Evolutionary conservation across 495 filamentous ascomycete species (phyloP).

Genomic region (Monascus purpureus): DNA sequence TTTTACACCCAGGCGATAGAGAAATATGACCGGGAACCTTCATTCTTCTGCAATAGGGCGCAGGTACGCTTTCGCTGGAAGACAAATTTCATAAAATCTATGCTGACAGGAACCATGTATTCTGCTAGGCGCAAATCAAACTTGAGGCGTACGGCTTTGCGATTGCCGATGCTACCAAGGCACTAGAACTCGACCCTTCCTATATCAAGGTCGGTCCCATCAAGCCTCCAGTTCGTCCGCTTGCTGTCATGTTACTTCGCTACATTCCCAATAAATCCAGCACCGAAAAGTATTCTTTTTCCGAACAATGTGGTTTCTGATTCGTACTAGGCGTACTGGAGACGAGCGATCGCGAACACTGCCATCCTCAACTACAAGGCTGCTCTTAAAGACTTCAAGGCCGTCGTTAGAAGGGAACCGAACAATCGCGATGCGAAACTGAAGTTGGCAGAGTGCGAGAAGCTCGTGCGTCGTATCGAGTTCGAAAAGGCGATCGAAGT

Average conservation of each 20-base stretch:
- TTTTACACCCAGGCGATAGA: conserved; percentile 87
- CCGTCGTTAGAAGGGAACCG: conserved; percentile 75
- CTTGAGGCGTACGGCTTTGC: conserved; percentile 89
- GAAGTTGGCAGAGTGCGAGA: conserved; percentile 83
- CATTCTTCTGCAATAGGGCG: conserved; percentile 87
- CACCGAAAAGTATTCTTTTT: too few relatives aligned
- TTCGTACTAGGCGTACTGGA: conserved; percentile 84
- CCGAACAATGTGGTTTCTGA: too few relatives aligned
- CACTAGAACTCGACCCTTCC: conserved; percentile 76
- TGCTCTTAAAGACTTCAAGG: conserved; percentile 83
- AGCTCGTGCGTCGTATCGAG: conserved; percentile 74
- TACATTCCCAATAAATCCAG: too few relatives aligned
- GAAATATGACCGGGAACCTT: conserved; percentile 65
- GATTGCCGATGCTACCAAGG: conserved; percentile 83
- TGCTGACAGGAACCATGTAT: neutral
- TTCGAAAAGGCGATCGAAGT: conserved; percentile 95
- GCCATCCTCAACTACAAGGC: conserved; percentile 79
- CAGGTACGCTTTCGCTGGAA: conserved; percentile 54
- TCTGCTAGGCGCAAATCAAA: conserved; percentile 72
- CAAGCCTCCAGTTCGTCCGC: too few relatives aligned
- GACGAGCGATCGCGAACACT: conserved; percentile 78
- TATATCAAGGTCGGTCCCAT: conserved; percentile 58
- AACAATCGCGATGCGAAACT: conserved; percentile 79
- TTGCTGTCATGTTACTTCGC: too few relatives aligned
- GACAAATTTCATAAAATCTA: too few relatives aligned